These are phyloP conservation scores for Brassica cretica DNA, from an alignment of 345 rosid genomes.

Conservation along the genomic window DNA sequence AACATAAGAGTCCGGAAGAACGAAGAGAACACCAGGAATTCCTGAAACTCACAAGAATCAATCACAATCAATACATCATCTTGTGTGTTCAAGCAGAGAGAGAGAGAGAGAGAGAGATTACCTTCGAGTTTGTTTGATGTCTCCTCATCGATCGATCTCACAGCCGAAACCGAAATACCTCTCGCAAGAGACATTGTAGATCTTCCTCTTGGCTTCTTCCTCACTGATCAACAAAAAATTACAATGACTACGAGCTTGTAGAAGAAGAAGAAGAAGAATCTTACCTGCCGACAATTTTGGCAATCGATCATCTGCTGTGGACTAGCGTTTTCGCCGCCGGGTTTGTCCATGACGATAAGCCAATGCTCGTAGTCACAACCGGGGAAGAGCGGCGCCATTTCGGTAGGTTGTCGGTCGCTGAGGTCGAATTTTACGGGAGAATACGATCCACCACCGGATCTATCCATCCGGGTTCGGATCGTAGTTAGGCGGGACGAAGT, in stretches of 20 bases:
- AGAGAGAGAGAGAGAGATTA: not conserved
- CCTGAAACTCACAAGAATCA: not conserved
- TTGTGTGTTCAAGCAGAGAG: not conserved
- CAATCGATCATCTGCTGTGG: not conserved
- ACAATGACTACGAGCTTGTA: not conserved
- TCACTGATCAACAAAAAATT: not conserved
- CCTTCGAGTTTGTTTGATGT: not conserved
- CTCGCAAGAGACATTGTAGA: not conserved
- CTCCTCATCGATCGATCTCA: not conserved
- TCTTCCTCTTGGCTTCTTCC: not conserved
- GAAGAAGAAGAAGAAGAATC: not conserved
- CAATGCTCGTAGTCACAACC: constrained; percentile 96
- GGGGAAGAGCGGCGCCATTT: constrained; percentile 89
- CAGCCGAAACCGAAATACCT: not conserved
- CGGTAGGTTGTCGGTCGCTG: constrained; percentile 92
- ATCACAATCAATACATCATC: not conserved
- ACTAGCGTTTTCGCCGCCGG: constrained; percentile 77
- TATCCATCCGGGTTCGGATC: constrained; percentile 70
- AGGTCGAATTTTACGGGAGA: constrained; percentile 83
- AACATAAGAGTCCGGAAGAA: not conserved
- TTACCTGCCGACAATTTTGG: not conserved
- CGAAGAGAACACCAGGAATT: not conserved
- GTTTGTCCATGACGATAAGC: constrained; percentile 95
- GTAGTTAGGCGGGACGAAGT: constrained; percentile 44
- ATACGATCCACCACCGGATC: constrained; percentile 63